Evolutionary conservation across 441 rosid species (phyloP), one percentile per base, ranked within the genome.

Genomic region (Gossypium trilobum): DNA sequence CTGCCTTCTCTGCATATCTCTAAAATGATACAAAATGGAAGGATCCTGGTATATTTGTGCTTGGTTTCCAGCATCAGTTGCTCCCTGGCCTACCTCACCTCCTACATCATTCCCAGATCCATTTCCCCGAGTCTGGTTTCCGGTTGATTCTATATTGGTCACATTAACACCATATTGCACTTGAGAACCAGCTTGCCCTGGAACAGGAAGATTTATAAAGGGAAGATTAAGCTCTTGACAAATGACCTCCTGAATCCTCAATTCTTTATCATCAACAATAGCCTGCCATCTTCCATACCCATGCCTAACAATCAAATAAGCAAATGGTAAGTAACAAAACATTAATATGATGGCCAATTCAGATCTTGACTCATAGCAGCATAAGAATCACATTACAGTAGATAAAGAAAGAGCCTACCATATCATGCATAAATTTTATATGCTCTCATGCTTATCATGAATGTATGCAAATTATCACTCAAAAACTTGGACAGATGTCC

Each of bases 241-340:
- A 72, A 95, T 90, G 74, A 91, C 72, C 77, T 92, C 96, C 81
- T 88, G 98, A 75, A 95, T 78, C 83, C 80, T 86, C 85, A 92
- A 77, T 72, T 87, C 99, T 82, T 85, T 89, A 82, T 95, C 97
- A 81, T 95, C 98, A 73, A 92, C 91, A 73, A 95, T 95, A 51
- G 98, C 97, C 86, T 92, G 99, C 99, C 99, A 92, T 80, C 95
- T 88, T 82, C 99, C 99, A 60, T 92, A 95, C 61, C 99, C 99
- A 78, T 95, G 99, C 91, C 99, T 95, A 65, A 67, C 68, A 73
- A 74, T 65, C 48, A 50, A 57, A 66, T 20, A 73, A 62, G 27
- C 44, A 70, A 55, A 19, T 2, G 5, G 16, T 55, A 19, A 36
- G 73, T 20, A 9, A 36, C 6, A 55, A 55, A 19, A 13, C 9